Conservation (phyloP, 2,329 filamentous ascomycete genomes). For the Aspergillus ustus region DNA sequence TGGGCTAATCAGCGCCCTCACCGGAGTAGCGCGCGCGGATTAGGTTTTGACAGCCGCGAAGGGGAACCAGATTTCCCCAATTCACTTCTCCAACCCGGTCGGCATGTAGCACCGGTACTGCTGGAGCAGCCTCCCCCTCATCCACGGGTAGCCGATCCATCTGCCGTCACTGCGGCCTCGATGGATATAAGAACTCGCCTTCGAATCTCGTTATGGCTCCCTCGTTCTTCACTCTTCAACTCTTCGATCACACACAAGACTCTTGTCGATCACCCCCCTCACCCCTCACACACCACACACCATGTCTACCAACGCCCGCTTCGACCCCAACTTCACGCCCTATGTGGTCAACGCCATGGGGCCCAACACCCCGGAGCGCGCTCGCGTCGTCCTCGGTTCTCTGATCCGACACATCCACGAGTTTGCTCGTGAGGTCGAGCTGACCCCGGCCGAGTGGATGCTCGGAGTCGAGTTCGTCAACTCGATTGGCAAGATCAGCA, state of each 20-base stretch:
- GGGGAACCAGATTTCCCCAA: too few species aligned
- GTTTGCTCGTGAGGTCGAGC: conserved; percentile 76
- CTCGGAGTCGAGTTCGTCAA: conserved; percentile 76
- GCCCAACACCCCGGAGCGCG: conserved; percentile 67
- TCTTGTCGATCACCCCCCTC: conserved; percentile 7
- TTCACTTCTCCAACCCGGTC: background rate
- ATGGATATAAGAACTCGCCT: conserved; percentile 15
- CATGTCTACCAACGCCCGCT: conserved; percentile 30
- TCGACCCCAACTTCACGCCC: conserved; percentile 75
- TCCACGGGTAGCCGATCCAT: conserved; percentile 26
- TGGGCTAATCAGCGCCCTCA: background rate
- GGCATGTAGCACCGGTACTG: conserved; percentile 35
- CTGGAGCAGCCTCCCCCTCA: conserved; percentile 38
- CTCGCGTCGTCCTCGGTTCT: conserved; percentile 65
- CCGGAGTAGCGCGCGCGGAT: background rate
- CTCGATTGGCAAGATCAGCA: conserved; percentile 70
- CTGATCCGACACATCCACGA: conserved; percentile 77
- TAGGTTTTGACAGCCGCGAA: background rate
- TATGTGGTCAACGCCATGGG: conserved; percentile 75
- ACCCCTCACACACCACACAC: too few species aligned
- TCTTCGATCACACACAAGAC: background rate
- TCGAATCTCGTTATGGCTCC: background rate
- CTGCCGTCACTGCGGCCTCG: conserved; percentile 25
- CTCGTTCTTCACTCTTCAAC: conserved; percentile 4
- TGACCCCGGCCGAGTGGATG: conserved; percentile 78